Evolutionary conservation across 306 rosid genomes (phyloP).

Genomic region (Carpinus fangiana): DNA sequence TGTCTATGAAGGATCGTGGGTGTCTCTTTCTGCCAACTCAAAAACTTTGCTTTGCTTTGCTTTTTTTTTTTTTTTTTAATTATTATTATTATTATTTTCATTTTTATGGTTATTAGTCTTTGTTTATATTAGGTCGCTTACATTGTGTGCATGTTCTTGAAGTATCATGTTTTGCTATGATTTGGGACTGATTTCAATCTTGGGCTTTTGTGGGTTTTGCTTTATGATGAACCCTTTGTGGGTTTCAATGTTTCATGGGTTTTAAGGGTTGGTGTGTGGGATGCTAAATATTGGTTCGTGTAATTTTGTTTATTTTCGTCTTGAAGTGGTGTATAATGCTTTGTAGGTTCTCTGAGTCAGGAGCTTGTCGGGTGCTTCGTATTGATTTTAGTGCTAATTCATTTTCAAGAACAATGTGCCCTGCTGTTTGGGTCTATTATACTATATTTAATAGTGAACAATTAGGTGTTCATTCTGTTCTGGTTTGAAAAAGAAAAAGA

Average conservation of each 20-base stretch:
- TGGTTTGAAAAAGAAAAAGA: background rate
- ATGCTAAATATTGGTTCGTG: background rate
- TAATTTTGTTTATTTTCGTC: background rate
- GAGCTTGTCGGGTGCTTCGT: background rate
- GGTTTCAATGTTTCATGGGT: slow-evolving; percentile 12
- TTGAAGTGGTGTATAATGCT: background rate
- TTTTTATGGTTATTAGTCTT: background rate
- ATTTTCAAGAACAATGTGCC: background rate
- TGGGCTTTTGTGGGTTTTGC: background rate
- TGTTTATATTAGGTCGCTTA: slow-evolving; percentile 20
- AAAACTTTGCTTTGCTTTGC: background rate
- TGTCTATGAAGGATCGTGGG: slow-evolving; percentile 59
- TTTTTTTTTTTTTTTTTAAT: background rate
- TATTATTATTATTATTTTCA: background rate
- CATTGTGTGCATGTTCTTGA: slow-evolving; percentile 33
- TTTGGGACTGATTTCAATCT: too few species aligned
- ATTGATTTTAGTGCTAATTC: background rate
- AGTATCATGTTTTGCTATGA: background rate
- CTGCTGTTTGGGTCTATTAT: background rate
- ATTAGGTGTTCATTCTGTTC: background rate
- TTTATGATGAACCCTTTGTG: slow-evolving; percentile 14
- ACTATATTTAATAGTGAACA: background rate
- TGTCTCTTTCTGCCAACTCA: slow-evolving; percentile 12
- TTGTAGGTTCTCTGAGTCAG: background rate
- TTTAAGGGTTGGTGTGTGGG: background rate